Evolutionary conservation across 805 yeast species (phyloP), one percentile per base, ranked within the genome.

Genomic region (Monosporozyma aerobia): DNA sequence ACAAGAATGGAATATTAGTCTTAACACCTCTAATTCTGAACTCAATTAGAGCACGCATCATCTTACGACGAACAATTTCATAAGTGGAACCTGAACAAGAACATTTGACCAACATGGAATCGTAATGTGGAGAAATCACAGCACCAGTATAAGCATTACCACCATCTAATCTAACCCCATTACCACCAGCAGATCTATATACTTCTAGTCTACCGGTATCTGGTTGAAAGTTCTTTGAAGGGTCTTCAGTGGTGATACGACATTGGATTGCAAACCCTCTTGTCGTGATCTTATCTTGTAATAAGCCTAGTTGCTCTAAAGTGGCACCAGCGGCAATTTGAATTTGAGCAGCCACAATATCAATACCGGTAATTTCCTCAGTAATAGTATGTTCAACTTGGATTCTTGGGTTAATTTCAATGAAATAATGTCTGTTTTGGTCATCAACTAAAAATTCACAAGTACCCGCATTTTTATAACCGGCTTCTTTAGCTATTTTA

Each of bases 311-410:
- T 69, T 94, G 96, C 61, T 81, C 85, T 63, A 94, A 78, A 2
- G 95, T 80, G 32, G 99, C 99, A 64, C 99, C 99, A 2, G 98
- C 98, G 47, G 98, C 97, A 65, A 92, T 89, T 77, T 92, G 99
- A 66, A 92, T 90, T 77, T 92, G 99, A 16, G 98, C 98, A 56
- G 98, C 96, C 39, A 92, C 98, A 59, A 92, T 77, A 73, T 92
- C 99, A 56, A 92, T 94, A 60, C 99, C 99, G 11, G 99, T 94
- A 69, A 92, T 94, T 74, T 92, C 99, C 75, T 92, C 99, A 52
- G 98, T 90, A 72, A 92, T 94, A 50, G 99, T 92, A 74, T 92
- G 99, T 77, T 92, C 99, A 56, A 94, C 98, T 76, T 92, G 99
- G 64, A 81, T 92, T 77, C 99, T 85, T 58, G 99, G 99, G 77